A percentile compares a stretch with the other conserved stretches of the same genome.
These are phyloP conservation scores for Aureobasidium melanogenum DNA, from an alignment of 2,329 filamentous ascomycete species.

Conservation along the genomic window DNA sequence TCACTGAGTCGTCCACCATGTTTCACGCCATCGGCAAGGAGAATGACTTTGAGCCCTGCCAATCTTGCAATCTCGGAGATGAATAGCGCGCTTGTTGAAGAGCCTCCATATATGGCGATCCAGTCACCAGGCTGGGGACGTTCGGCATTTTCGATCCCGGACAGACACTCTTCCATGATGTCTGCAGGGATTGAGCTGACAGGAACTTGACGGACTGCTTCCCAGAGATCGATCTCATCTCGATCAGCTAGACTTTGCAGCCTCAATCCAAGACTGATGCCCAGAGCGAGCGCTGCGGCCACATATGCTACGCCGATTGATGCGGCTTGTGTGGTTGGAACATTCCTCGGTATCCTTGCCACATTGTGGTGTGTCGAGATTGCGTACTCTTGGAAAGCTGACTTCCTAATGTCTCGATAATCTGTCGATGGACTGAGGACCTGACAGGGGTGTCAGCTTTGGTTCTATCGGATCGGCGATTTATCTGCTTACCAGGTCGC, in stretches of 20 bases:
- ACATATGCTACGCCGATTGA: slow-evolving; percentile 64
- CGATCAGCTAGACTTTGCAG: slow-evolving; percentile 38
- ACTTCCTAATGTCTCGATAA: slow-evolving; percentile 63
- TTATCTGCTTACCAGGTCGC: slow-evolving; percentile 43
- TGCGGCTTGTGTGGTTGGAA: slow-evolving; percentile 48
- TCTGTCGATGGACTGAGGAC: slow-evolving; percentile 62
- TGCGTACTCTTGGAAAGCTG: slow-evolving; percentile 62
- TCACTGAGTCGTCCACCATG: slow-evolving; percentile 52
- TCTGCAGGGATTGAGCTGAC: slow-evolving; percentile 31
- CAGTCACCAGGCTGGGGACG: slow-evolving; percentile 55
- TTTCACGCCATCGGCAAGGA: slow-evolving; percentile 57
- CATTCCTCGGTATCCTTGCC: slow-evolving; percentile 48
- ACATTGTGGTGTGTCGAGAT: slow-evolving; percentile 57
- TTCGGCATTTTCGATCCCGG: slow-evolving; percentile 43
- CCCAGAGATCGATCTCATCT: slow-evolving; percentile 47
- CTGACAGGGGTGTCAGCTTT: background rate
- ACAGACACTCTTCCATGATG: slow-evolving; percentile 54
- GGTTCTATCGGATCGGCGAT: background rate
- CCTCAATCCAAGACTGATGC: slow-evolving; percentile 61
- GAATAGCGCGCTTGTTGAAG: slow-evolving; percentile 22
- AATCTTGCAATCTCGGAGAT: slow-evolving; percentile 55
- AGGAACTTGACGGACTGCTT: slow-evolving; percentile 38
- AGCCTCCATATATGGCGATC: slow-evolving; percentile 68
- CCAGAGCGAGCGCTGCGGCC: slow-evolving; percentile 56
- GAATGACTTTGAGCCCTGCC: slow-evolving; percentile 55